These are phyloP conservation scores for Fusarium sarcochroum DNA, from an alignment of 2,329 filamentous ascomycete genomes.

Conservation along the genomic window DNA sequence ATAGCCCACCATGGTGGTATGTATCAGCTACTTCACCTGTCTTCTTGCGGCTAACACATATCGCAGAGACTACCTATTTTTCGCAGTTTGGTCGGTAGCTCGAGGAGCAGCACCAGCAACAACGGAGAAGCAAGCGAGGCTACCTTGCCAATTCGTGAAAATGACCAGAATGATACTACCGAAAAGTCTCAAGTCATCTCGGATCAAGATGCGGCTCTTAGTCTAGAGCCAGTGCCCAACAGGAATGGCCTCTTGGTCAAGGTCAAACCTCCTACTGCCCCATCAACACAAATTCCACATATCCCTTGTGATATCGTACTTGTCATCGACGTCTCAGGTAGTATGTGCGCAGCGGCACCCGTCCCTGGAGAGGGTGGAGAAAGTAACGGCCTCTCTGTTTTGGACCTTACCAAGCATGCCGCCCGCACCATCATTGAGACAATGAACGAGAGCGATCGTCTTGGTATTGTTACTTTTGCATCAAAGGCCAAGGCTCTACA, in stretches of 20 bases:
- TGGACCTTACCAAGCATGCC: slow-evolving; percentile 73
- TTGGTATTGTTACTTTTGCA: slow-evolving; percentile 71
- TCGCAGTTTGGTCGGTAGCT: slow-evolving; percentile 4
- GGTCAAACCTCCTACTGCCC: slow-evolving; percentile 60
- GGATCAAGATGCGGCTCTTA: slow-evolving; percentile 41
- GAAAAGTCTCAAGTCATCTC: slow-evolving; percentile 1
- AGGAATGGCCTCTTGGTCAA: slow-evolving; percentile 61
- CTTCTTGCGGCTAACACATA: neutral
- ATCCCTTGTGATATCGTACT: slow-evolving; percentile 72
- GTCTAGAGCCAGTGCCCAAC: slow-evolving; percentile 58
- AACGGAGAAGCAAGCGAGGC: neutral
- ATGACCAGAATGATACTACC: neutral
- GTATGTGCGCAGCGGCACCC: slow-evolving; percentile 65
- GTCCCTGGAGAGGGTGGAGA: slow-evolving; percentile 63
- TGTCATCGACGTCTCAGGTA: slow-evolving; percentile 72
- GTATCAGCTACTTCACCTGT: neutral
- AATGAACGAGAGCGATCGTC: slow-evolving; percentile 65
- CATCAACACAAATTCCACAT: slow-evolving; percentile 52
- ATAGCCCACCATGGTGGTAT: slow-evolving; percentile 36
- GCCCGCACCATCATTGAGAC: slow-evolving; percentile 71
- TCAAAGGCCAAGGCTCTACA: slow-evolving; percentile 60
- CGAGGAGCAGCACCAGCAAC: neutral
- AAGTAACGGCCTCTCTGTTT: slow-evolving; percentile 64
- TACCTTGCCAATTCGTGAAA: slow-evolving; percentile 15
- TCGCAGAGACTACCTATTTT: slow-evolving; percentile 40